phyloP scores from a whole-genome alignment of 306 rosid species.

The Prunus persica region Prunus_persica_NCBIv2 NC_034013.1:3212001-3212500 shows the following conservation, averaged over 20 bases:
- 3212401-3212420: conserved; percentile 75
- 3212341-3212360: conserved; percentile 57
- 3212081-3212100: conserved; percentile 82
- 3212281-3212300: conserved; percentile 73
- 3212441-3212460: conserved; percentile 64
- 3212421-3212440: conserved; percentile 63
- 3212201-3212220: conserved; percentile 81
- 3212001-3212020: conserved; percentile 78
- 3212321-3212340: conserved; percentile 48
- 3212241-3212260: conserved; percentile 78
- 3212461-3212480: conserved; percentile 83
- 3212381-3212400: conserved; percentile 79
- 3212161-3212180: conserved; percentile 64
- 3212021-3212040: conserved; percentile 77
- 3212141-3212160: conserved; percentile 75
- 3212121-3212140: conserved; percentile 77
- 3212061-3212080: conserved; percentile 88
- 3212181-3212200: conserved; percentile 62
- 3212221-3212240: conserved; percentile 72
- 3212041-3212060: conserved; percentile 89
- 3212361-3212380: conserved; percentile 38
- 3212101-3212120: conserved; percentile 80
- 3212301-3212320: conserved; percentile 64
- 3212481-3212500: conserved; percentile 22
- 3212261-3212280: conserved; percentile 73